These are phyloP conservation scores for Filobasidium uniguttulatum DNA, from an alignment of 1,284 basidiomycete genomes.

Conservation along the genomic window DNA sequence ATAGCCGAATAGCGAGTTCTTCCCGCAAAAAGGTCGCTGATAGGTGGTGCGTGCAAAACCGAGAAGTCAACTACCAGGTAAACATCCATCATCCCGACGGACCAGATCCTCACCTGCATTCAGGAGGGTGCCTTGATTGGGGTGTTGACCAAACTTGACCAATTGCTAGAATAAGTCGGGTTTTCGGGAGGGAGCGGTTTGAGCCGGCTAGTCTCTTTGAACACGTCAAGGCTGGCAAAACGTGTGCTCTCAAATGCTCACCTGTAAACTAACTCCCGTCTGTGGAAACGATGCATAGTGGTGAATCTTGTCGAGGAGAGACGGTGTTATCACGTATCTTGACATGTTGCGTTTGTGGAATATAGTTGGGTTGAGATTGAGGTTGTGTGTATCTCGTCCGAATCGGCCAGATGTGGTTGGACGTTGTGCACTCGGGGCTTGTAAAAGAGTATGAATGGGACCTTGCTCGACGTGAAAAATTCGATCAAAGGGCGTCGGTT, in stretches of 20 bases:
- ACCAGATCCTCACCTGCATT: conserved; percentile 42
- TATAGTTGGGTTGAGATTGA: no score
- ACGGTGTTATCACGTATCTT: conserved; percentile 49
- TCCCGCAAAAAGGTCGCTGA: conserved; percentile 62
- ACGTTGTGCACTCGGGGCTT: no score
- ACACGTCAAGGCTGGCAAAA: background rate
- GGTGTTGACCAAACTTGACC: conserved; percentile 75
- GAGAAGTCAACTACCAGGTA: background rate
- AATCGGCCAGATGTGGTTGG: no score
- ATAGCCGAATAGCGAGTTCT: conserved; percentile 74
- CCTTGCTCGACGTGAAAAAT: no score
- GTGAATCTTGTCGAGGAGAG: conserved; percentile 84
- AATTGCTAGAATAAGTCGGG: conserved; percentile 53
- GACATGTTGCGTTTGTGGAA: conserved; percentile 28
- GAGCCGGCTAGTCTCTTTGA: no score
- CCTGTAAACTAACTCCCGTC: conserved; percentile 48
- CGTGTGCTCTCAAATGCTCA: conserved; percentile 41
- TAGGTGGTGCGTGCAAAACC: no score
- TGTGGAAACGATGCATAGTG: conserved; percentile 91
- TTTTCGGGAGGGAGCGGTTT: background rate
- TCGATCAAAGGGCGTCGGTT: no score
- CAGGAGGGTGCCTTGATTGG: conserved; percentile 71
- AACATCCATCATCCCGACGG: background rate
- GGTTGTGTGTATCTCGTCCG: no score
- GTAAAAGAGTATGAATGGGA: no score